Base-by-base conservation (phyloP, 306 rosid species). In the Fragaria ananassa region DNA sequence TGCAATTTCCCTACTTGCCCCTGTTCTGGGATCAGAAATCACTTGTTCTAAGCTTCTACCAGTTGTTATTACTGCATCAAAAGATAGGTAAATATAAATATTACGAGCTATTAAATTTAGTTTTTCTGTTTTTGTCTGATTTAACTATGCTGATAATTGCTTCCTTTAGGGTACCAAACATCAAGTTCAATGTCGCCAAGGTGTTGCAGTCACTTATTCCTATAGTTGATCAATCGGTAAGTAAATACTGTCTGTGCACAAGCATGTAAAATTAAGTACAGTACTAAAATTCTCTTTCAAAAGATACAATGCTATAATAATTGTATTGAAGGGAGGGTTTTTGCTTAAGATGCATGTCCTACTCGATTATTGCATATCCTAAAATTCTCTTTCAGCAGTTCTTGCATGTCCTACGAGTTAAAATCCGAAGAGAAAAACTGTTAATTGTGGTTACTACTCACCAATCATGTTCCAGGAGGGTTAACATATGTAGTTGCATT, bases 131-230 rank as follows among this genome's bases (percentile, higher is more conserved):
- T 81, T 76, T 78, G 62, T 77, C 57, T 82, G 60, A 60, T 80
- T 79, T 23, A 27, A 10, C 1, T 25, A 31, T 46, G 71, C 81
- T 77, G 72, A 67, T 41, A 49, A 29, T 67, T 71, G 57, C 58
- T 77, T 70, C 75, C 63, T 35, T 76, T 74, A 95, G 98, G 86
- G 98, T 95, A 73, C 96, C 98, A 66, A 95, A 95, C 83, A 90
- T 95, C 82, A 95, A 92, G 92, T 95, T 95, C 82, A 95, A 95
- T 51, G 96, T 90, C 68, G 97, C 97, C 1, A 95, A 92, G 88
- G 98, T 95, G 81, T 79, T 95, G 75, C 91, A 92, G 83, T 88
- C 97, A n/a, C 81, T 95, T 74, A 89, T 95, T 87, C 97, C 98
- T 69, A 89, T 90, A 45, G 96, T 95, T 39, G 98, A 95, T 82